Conservation (phyloP, 1,284 basidiomycete genomes). For the Fistulinella staudtii region DNA sequence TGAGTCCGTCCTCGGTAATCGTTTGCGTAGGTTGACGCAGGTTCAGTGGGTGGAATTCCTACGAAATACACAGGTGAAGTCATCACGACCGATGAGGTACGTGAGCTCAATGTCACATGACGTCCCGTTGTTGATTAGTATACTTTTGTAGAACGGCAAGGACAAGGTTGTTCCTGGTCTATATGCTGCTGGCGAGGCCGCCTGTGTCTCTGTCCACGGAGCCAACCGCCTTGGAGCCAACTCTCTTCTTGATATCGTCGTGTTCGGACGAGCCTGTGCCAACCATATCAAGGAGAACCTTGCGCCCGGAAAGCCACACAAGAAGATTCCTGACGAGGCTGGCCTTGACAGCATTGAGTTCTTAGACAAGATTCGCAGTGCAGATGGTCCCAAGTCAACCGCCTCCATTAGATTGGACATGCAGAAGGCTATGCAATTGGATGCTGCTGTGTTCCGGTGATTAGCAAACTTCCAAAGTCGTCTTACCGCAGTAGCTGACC, state of each 20-base stretch:
- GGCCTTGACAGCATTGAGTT: slow-evolving; percentile 86
- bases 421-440: slow-evolving; percentile 98
- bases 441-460: slow-evolving; percentile 87
- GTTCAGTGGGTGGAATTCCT: slow-evolving; percentile 96
- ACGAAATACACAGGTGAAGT: slow-evolving; percentile 99
- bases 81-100: slow-evolving; percentile 71
- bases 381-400: slow-evolving; percentile 82
- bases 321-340: slow-evolving; percentile 83
- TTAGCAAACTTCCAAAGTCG: slow-evolving; percentile 14
- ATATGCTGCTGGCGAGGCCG: slow-evolving; percentile 98
- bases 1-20: no score
- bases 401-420: slow-evolving; percentile 91
- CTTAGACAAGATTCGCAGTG: slow-evolving; percentile 85
- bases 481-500: slow-evolving; percentile 4
- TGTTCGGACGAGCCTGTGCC: slow-evolving; percentile 97
- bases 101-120: neutral
- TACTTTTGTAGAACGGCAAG: slow-evolving; percentile 59
- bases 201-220: slow-evolving; percentile 98
- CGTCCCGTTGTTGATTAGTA: neutral
- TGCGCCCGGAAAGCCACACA: slow-evolving; percentile 89
- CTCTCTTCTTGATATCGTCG: slow-evolving; percentile 98
- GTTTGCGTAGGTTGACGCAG: slow-evolving; percentile 22
- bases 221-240: slow-evolving; percentile 99
- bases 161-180: slow-evolving; percentile 96
- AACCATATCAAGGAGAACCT: slow-evolving; percentile 96